These are phyloP conservation scores for Ceratocystis colombiana DNA, from an alignment of 2,329 filamentous ascomycete species.

Conservation along the genomic window DNA sequence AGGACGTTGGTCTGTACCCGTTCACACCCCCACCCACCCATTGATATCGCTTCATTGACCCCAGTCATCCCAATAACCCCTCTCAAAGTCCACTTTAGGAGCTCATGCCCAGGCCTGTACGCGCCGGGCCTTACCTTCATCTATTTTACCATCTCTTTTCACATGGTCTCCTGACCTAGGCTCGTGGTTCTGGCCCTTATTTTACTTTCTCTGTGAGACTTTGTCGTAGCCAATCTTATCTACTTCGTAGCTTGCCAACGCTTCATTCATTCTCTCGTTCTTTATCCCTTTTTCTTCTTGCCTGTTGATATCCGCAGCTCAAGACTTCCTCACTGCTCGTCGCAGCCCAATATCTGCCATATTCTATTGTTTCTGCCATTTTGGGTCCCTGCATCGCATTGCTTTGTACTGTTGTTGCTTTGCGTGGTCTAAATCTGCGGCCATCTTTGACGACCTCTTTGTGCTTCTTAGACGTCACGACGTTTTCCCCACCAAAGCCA, in stretches of 20 bases:
- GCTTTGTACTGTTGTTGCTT: neutral
- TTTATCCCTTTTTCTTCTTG: neutral
- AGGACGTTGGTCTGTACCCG: neutral
- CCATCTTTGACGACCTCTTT: slow-evolving; percentile 1
- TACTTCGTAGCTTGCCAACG: neutral
- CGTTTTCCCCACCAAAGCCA: neutral
- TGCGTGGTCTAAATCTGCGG: slow-evolving; percentile 1
- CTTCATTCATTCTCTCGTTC: neutral
- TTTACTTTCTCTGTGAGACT: neutral
- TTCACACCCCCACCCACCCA: slow-evolving; percentile 7
- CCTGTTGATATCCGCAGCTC: neutral
- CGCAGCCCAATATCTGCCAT: neutral
- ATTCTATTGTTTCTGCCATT: neutral
- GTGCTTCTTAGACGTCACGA: neutral
- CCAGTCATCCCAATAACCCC: slow-evolving; percentile 6
- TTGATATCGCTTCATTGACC: neutral
- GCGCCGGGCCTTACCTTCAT: slow-evolving; percentile 2
- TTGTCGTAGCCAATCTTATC: neutral
- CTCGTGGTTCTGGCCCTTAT: neutral
- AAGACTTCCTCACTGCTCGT: neutral
- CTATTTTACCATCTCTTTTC: slow-evolving; percentile 3
- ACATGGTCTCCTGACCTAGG: neutral
- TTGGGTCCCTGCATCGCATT: slow-evolving; percentile 12
- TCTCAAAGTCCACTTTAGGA: slow-evolving; percentile 4
- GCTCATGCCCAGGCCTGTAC: slow-evolving; percentile 10